These are phyloP conservation scores for Zygosaccharomyces pseudorouxii DNA, from an alignment of 805 yeast genomes.

Conservation along the genomic window DNA sequence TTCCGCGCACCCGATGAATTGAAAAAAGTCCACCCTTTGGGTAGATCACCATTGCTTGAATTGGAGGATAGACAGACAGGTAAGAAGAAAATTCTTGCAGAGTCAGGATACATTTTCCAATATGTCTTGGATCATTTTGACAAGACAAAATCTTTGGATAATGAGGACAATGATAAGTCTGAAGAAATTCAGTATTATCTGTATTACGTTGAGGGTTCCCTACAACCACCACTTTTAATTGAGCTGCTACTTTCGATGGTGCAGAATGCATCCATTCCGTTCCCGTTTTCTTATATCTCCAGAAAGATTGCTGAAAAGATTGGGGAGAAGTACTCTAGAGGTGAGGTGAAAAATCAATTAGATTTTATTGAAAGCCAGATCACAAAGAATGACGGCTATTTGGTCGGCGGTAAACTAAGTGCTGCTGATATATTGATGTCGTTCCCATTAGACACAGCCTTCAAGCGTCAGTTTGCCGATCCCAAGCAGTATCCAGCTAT, in stretches of 20 bases:
- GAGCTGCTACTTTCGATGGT: conserved; percentile 37
- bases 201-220: conserved; percentile 58
- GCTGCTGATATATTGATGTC: conserved; percentile 54
- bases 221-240: conserved; percentile 46
- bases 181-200: conserved; percentile 47
- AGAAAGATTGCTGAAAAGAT: conserved; percentile 42
- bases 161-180: conserved; percentile 38
- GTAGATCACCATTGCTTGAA: conserved; percentile 59
- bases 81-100: conserved; percentile 41
- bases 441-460: conserved; percentile 39
- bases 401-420: conserved; percentile 48
- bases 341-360: conserved; percentile 42
- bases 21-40: conserved; percentile 53
- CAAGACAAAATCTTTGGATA: conserved; percentile 36
- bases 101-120: conserved; percentile 55
- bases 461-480: conserved; percentile 14
- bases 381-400: conserved; percentile 36
- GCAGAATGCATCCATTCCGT: conserved; percentile 41
- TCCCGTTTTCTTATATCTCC: conserved; percentile 44
- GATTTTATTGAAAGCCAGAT: conserved; percentile 41
- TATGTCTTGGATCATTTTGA: conserved; percentile 52
- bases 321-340: conserved; percentile 45
- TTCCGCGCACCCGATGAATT: conserved; percentile 48
- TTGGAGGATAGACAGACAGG: conserved; percentile 35
- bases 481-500: conserved; percentile 26